Conservation (phyloP, 306 rosid genomes). For the Corylus americana region DNA sequence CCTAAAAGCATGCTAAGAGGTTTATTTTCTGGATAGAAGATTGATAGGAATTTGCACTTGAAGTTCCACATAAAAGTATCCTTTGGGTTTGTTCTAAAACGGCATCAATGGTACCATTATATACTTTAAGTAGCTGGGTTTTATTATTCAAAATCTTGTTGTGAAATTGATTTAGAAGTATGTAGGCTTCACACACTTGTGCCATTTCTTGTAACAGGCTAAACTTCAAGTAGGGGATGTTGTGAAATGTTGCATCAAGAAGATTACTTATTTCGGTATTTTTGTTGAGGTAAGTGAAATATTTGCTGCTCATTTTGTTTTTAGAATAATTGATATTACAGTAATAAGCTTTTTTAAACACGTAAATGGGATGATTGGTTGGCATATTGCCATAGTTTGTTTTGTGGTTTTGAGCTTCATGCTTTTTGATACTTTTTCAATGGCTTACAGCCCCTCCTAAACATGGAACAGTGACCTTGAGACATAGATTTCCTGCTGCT, state of each 20-base stretch:
- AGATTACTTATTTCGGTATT: conserved; percentile 86
- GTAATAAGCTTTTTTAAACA: conserved; percentile 18
- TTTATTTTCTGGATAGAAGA: neutral
- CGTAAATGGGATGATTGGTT: conserved; percentile 18
- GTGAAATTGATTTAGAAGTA: neutral
- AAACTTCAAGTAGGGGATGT: conserved; percentile 90
- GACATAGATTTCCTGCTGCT: conserved; percentile 7
- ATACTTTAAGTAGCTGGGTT: neutral
- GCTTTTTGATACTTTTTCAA: neutral
- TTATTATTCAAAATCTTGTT: neutral
- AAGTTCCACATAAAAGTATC: neutral
- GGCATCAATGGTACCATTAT: neutral
- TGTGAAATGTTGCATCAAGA: conserved; percentile 76
- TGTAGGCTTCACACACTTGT: conserved; percentile 26
- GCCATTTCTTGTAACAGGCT: conserved; percentile 54
- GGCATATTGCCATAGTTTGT: conserved; percentile 9
- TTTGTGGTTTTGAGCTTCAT: conserved; percentile 8
- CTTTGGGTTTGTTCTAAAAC: neutral
- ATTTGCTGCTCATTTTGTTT: conserved; percentile 22
- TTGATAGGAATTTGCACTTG: neutral
- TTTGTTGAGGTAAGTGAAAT: conserved; percentile 77
- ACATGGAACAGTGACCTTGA: conserved; percentile 23
- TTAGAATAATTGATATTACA: conserved; percentile 20
- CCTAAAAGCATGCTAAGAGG: neutral
- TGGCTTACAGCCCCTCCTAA: neutral